These are phyloP conservation scores for Colletotrichum godetiae DNA, from an alignment of 2,329 filamentous ascomycete genomes.

Conservation along the genomic window DNA sequence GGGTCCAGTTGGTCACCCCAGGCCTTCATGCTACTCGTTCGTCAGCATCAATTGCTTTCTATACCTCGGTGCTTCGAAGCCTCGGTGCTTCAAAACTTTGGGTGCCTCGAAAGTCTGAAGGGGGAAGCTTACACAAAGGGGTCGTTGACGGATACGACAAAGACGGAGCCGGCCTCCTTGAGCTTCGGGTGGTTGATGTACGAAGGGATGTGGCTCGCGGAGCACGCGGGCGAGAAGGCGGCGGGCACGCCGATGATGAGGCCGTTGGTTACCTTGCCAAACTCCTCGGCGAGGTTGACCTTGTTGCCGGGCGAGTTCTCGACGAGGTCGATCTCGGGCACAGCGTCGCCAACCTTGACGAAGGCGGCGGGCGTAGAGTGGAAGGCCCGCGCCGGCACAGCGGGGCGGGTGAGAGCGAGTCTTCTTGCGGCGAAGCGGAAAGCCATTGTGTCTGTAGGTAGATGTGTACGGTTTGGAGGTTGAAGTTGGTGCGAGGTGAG, in stretches of 20 bases:
- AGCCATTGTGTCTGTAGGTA: constrained; percentile 43
- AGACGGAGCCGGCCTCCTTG: constrained; percentile 84
- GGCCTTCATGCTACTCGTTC: constrained; percentile 80
- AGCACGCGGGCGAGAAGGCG: constrained; percentile 74
- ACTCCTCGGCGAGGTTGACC: constrained; percentile 85
- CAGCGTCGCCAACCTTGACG: constrained; percentile 81
- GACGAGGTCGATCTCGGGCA: constrained; percentile 82
- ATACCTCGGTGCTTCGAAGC: neutral
- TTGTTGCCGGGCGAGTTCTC: constrained; percentile 93
- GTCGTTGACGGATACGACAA: constrained; percentile 94
- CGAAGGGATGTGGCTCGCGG: constrained; percentile 79
- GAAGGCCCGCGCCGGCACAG: constrained; percentile 60
- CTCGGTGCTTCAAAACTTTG: neutral
- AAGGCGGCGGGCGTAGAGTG: constrained; percentile 71
- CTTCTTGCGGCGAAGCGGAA: constrained; percentile 50
- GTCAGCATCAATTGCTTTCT: constrained; percentile 26
- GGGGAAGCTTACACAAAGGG: constrained; percentile 81
- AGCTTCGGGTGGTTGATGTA: constrained; percentile 85
- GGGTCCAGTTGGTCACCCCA: constrained; percentile 86
- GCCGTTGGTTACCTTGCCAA: constrained; percentile 73
- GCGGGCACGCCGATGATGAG: constrained; percentile 88
- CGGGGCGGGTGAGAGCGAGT: constrained; percentile 44
- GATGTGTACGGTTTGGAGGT: neutral
- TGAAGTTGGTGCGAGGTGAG: neutral
- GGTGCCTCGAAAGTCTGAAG: too few relatives aligned